Evolutionary conservation across 2,329 filamentous ascomycete genomes (phyloP).

Genomic region (Reticulascus tulasneorum): DNA sequence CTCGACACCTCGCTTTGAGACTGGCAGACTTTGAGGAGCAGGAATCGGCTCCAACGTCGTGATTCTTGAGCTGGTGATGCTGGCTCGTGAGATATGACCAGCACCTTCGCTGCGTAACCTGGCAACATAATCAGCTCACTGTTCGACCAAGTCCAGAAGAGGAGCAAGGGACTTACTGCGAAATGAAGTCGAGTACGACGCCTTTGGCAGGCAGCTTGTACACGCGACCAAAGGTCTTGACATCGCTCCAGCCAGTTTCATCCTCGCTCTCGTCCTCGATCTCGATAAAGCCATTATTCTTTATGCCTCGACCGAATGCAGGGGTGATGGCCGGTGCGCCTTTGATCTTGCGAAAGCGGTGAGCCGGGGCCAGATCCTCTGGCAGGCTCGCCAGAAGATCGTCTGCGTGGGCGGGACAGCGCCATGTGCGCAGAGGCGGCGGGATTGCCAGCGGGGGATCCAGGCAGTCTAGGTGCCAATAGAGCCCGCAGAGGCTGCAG

Average conservation of each 20-base stretch:
- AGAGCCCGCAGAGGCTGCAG: conserved; percentile 76
- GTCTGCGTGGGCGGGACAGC: conserved; percentile 82
- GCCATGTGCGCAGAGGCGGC: conserved; percentile 75
- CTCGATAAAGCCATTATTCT: conserved; percentile 70
- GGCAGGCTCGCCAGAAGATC: conserved; percentile 64
- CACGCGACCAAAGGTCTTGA: conserved; percentile 58
- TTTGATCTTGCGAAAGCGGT: conserved; percentile 59
- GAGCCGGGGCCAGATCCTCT: conserved; percentile 52
- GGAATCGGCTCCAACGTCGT: conserved; percentile 19
- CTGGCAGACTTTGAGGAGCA: no score
- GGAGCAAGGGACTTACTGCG: conserved; percentile 41
- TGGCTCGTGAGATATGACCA: conserved; percentile 31
- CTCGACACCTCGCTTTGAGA: no score
- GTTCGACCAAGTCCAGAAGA: conserved; percentile 1
- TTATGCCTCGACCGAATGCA: conserved; percentile 57
- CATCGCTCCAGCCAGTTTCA: conserved; percentile 53
- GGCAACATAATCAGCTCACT: conserved; percentile 7
- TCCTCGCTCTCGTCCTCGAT: conserved; percentile 59
- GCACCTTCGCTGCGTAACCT: conserved; percentile 35
- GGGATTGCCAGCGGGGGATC: conserved; percentile 79
- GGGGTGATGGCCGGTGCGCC: conserved; percentile 48
- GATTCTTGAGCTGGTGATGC: no score
- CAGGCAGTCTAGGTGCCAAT: conserved; percentile 92
- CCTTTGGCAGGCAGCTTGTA: conserved; percentile 62
- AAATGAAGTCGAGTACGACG: conserved; percentile 70